Base-by-base conservation (phyloP, 345 rosid species). In the Aegle marmelos region DNA sequence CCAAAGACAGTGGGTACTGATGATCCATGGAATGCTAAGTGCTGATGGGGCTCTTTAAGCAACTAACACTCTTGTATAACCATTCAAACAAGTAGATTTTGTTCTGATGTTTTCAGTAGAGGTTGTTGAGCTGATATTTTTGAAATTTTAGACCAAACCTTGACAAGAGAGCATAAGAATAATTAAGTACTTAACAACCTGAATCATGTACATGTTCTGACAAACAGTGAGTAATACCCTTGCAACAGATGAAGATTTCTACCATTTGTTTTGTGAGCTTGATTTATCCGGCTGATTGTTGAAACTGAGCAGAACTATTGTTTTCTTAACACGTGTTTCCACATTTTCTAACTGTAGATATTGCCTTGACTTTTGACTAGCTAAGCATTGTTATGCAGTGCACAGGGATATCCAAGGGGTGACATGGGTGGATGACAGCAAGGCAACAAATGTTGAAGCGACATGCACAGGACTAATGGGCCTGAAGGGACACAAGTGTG, bases 371-470 rank as follows among this genome's bases (percentile, higher is more conserved):
- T 28, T 48, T 37, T 82, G 30, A 71, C 58, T 34, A 7, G 68
- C 24, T 67, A 19, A 39, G 61, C 78, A 19, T 79, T 14, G 54
- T 78, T 17, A 70, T 73, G 53, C 62, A 84, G 83, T 84, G 37
- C 74, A 54, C 79, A 56, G 60, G 75, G 87, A 84, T 74, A 69
- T 75, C 25, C 75, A 54, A 57, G 85, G 85, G 34, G n/a, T 81
- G n/a, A 82, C 79, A 30, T 84, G 87, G 85, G 79, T 84, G 69
- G 81, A 82, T 79, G 83, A 79, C 75, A 84, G 85, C 81, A 79
- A 84, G 83, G 87, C 87, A 76, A 82, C 87, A 48, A 82, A 84
- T 68, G 30, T 82, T 64, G 85, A 77, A 73, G 81, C 84, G 19
- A 76, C 83, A 11, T 59, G 50, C 37, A 69, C 77, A 45, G 81